A percentile compares a stretch with the other conserved stretches of the same genome.
Evolutionary conservation across 768 basidiomycete species (phyloP).

Genomic region (Russula compacta): DNA sequence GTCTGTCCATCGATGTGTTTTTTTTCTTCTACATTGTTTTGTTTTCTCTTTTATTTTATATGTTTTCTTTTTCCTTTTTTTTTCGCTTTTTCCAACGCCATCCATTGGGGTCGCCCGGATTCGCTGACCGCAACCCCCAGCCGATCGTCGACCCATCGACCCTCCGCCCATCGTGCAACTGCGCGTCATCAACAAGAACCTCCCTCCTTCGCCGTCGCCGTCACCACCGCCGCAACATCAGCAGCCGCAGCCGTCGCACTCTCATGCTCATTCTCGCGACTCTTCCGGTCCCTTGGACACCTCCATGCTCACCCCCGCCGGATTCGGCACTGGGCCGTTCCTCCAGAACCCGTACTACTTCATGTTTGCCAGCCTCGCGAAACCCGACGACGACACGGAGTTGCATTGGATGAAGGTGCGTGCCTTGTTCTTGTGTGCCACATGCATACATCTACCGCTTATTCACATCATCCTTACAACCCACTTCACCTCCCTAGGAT

Average conservation of each 20-base stretch:
- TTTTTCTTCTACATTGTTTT: not conserved
- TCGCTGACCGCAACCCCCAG: constrained; percentile 32
- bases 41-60: not conserved
- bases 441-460: not conserved
- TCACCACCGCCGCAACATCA: constrained; percentile 13
- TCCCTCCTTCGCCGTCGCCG: constrained; percentile 19
- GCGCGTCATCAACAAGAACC: constrained; percentile 63
- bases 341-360: constrained; percentile 93
- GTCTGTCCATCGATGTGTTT: constrained; percentile 13
- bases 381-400: constrained; percentile 83
- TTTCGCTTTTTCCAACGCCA: not conserved
- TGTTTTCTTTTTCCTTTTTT: not conserved
- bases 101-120: not conserved
- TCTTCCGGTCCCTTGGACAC: constrained; percentile 9
- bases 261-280: constrained; percentile 5
- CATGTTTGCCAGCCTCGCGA: constrained; percentile 87
- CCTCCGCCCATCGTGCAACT: constrained; percentile 96
- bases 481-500: constrained; percentile 38
- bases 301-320: constrained; percentile 18
- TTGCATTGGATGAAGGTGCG: constrained; percentile 75
- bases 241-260: not conserved
- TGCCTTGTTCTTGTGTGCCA: not conserved
- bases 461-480: not conserved
- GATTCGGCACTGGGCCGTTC: constrained; percentile 46
- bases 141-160: constrained; percentile 93